Conservation (phyloP, 768 basidiomycete genomes). For the Suillus subaureus region DNA sequence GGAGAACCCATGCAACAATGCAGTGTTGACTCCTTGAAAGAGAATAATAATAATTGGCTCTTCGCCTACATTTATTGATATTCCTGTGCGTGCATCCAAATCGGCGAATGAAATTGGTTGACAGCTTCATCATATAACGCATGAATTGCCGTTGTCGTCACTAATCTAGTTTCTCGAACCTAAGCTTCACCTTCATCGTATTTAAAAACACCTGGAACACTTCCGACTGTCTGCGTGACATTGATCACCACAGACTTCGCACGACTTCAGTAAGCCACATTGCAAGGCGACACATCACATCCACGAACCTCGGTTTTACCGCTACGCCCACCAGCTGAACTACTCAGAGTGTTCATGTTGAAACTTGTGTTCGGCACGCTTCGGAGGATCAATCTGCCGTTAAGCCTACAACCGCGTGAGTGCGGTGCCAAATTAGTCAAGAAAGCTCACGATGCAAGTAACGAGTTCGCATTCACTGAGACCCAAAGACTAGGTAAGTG, state of each 20-base stretch:
- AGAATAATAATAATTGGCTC: neutral
- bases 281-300: no score
- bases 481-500: neutral
- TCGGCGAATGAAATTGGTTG: neutral
- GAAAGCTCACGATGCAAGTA: neutral
- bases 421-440: no score
- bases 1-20: neutral
- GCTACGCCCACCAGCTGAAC: no score
- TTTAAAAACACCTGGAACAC: neutral
- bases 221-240: neutral
- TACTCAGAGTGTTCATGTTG: neutral
- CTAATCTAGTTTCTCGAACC: neutral
- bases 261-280: neutral
- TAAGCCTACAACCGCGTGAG: neutral
- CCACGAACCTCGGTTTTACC: neutral
- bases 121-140: neutral
- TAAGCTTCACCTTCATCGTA: neutral
- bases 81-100: neutral
- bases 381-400: neutral
- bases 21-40: neutral
- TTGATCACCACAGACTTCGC: neutral
- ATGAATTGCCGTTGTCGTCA: neutral
- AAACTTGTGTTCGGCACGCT: neutral
- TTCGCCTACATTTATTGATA: neutral
- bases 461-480: slow-evolving; percentile 4